Conservation (phyloP, 495 filamentous ascomycete species). For the Penicillium diatomitis region DNA sequence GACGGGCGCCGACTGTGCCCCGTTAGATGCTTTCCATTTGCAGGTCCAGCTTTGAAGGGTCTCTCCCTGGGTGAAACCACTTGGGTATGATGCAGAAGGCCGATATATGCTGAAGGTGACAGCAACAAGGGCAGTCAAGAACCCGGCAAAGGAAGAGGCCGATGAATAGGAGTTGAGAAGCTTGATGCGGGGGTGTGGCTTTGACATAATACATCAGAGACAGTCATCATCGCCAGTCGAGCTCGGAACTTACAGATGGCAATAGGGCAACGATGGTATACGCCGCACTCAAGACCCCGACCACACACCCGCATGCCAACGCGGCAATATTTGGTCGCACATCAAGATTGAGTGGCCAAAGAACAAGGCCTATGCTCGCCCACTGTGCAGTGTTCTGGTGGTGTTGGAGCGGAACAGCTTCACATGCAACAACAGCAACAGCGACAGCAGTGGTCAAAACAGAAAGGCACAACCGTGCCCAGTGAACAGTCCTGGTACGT, state of each 20-base stretch:
- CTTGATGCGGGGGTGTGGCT: conserved; percentile 31
- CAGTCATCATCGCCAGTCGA: neutral
- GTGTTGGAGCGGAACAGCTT: conserved; percentile 30
- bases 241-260: conserved; percentile 29
- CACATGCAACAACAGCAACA: conserved; percentile 33
- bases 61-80: conserved; percentile 29
- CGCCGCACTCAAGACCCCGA: conserved; percentile 28
- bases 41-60: conserved; percentile 46
- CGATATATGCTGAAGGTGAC: conserved; percentile 36
- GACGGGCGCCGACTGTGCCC: conserved; percentile 14
- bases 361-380: conserved; percentile 28
- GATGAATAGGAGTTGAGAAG: conserved; percentile 32
- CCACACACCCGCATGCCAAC: conserved; percentile 35
- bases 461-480: conserved; percentile 29
- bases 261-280: conserved; percentile 35
- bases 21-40: conserved; percentile 30
- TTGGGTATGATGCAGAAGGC: conserved; percentile 29
- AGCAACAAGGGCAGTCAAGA: conserved; percentile 33
- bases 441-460: conserved; percentile 23
- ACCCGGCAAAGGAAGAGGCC: conserved; percentile 22
- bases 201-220: too few relatives aligned
- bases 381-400: conserved; percentile 31
- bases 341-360: conserved; percentile 45
- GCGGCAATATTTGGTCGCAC: conserved; percentile 35
- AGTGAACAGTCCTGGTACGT: conserved; percentile 27